A percentile compares a stretch with the other conserved stretches of the same genome.
Evolutionary conservation across 129 eudicot species (phyloP).

Genomic region (Helianthus tuberosus): DNA sequence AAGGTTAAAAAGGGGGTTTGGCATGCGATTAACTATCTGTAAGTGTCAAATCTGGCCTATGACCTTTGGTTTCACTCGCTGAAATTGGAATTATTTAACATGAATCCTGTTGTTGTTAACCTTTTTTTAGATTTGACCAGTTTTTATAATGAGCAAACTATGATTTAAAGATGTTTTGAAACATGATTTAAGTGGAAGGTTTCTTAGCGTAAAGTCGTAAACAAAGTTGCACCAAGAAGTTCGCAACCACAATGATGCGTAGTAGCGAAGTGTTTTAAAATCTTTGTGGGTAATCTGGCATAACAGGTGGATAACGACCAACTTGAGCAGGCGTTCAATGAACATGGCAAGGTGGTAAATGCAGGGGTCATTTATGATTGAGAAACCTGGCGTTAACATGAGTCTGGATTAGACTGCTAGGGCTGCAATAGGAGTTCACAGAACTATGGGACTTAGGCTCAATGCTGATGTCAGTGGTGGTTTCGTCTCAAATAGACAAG

Average conservation of each 20-base stretch:
- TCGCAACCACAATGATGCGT: conserved; percentile 56
- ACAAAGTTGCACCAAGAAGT: conserved; percentile 89
- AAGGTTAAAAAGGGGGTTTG: too few relatives aligned
- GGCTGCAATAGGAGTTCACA: too few relatives aligned
- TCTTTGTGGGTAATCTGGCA: conserved; percentile 88
- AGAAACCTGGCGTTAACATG: conserved; percentile 76
- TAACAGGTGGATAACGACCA: conserved; percentile 74
- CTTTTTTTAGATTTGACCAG: too few relatives aligned
- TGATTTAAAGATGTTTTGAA: conserved; percentile 1
- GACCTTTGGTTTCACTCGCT: too few relatives aligned
- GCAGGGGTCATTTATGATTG: conserved; percentile 77
- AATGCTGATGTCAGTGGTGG: too few relatives aligned
- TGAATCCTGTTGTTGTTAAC: too few relatives aligned
- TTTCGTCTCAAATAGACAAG: too few relatives aligned
- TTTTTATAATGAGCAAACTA: neutral
- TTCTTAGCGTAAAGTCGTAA: conserved; percentile 47
- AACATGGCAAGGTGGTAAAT: conserved; percentile 67
- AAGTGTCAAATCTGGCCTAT: too few relatives aligned
- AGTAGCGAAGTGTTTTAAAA: conserved; percentile 53
- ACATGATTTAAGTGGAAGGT: conserved; percentile 67
- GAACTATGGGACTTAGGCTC: too few relatives aligned
- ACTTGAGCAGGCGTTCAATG: conserved; percentile 74
- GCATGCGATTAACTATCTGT: too few relatives aligned
- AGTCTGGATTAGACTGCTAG: conserved; percentile 92
- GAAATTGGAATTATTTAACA: too few relatives aligned